A percentile compares a stretch with the other conserved stretches of the same genome.
Evolutionary conservation across 2,329 filamentous ascomycete genomes (phyloP).

Genomic region (Aureobasidium zeae): DNA sequence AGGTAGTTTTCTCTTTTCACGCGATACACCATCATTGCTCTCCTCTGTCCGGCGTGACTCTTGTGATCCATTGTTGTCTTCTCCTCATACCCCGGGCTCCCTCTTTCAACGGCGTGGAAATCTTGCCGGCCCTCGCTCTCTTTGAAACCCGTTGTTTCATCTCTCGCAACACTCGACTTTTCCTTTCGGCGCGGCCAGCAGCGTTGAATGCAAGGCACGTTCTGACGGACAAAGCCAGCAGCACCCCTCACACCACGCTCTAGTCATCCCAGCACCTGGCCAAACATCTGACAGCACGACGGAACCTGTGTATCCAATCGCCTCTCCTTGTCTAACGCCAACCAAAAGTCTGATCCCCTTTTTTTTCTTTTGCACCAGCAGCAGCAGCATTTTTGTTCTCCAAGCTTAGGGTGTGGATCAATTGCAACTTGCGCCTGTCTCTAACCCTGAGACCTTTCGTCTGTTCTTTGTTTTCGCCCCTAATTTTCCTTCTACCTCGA

Average conservation of each 20-base stretch:
- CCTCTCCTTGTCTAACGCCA: conserved; percentile 10
- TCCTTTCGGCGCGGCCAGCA: conserved; percentile 9
- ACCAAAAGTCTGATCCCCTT: conserved; percentile 13
- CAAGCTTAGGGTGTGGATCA: conserved; percentile 9
- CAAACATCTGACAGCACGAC: conserved; percentile 15
- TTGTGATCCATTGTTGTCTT: conserved; percentile 10
- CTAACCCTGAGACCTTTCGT: conserved; percentile 5
- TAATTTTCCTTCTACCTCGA: too few species aligned
- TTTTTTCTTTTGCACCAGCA: conserved; percentile 12
- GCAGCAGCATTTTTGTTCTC: conserved; percentile 14
- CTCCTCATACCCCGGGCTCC: background rate
- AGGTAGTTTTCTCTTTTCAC: conserved; percentile 11
- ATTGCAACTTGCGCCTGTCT: conserved; percentile 5
- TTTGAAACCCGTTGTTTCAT: conserved; percentile 11
- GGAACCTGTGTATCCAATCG: conserved; percentile 11
- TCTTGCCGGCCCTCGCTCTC: conserved; percentile 1
- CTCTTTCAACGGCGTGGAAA: background rate
- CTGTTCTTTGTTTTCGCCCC: background rate
- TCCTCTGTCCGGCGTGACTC: conserved; percentile 7
- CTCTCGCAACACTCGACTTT: conserved; percentile 9
- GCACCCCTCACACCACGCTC: conserved; percentile 17
- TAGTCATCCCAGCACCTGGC: conserved; percentile 15
- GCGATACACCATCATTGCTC: conserved; percentile 11
- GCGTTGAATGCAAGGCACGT: conserved; percentile 19
- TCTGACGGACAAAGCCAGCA: conserved; percentile 17